Conservation (phyloP, 495 filamentous ascomycete species). For the Aspergillus leporis region DNA sequence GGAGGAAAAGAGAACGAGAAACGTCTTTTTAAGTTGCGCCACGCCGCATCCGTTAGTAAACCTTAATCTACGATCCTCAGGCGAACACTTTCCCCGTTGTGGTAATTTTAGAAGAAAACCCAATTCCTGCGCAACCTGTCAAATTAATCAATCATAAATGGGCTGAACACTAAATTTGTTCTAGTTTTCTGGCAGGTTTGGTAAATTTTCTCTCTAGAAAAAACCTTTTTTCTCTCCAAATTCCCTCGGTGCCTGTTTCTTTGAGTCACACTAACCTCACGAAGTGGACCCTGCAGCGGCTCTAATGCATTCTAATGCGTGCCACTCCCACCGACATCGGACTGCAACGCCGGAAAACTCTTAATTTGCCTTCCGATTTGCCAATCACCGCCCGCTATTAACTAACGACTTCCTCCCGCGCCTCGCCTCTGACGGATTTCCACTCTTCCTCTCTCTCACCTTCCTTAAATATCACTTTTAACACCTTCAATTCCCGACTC, state of each 20-base stretch:
- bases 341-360: neutral
- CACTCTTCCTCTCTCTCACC: neutral
- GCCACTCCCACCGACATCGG: neutral
- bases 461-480: neutral
- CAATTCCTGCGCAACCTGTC: no score
- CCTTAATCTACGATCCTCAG: neutral
- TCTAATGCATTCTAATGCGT: conserved; percentile 2
- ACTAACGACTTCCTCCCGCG: neutral
- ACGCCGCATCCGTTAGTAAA: neutral
- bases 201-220: neutral
- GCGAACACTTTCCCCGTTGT: neutral
- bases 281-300: neutral
- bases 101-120: neutral
- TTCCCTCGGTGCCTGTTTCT: neutral
- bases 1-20: no score
- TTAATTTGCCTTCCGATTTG: conserved; percentile 6
- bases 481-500: neutral
- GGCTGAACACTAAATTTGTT: neutral
- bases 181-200: neutral
- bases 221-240: neutral
- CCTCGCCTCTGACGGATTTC: neutral
- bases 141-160: neutral
- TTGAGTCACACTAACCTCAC: conserved; percentile 2
- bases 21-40: neutral
- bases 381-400: conserved; percentile 3